phyloP scores from a whole-genome alignment of 768 basidiomycete species.

The Chalciporus chontae region DNA sequence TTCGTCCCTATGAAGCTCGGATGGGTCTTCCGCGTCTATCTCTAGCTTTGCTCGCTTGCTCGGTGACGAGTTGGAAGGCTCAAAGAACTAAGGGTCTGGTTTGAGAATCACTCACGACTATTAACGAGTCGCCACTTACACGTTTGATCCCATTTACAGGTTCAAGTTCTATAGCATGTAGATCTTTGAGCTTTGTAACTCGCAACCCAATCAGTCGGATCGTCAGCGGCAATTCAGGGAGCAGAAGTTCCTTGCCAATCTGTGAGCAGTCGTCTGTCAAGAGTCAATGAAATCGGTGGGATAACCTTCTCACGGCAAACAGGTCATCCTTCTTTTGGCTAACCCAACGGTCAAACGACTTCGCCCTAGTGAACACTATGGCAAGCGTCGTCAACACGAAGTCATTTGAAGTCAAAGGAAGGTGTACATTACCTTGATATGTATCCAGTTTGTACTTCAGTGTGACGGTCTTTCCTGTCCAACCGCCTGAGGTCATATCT shows the following conservation, averaged over 20 bases:
- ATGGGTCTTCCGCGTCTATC: constrained; percentile 4
- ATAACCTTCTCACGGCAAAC: constrained; percentile 51
- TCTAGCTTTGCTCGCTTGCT: constrained; percentile 41
- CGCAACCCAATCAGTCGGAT: constrained; percentile 86
- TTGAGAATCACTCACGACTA: neutral
- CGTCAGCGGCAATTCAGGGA: constrained; percentile 74
- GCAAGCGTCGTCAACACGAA: constrained; percentile 7
- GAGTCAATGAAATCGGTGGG: neutral
- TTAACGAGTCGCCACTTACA: constrained; percentile 37
- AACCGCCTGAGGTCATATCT: constrained; percentile 77
- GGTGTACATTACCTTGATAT: constrained; percentile 58
- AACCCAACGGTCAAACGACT: constrained; percentile 76
- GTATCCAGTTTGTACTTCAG: constrained; percentile 92
- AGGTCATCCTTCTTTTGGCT: constrained; percentile 72
- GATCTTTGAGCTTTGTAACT: constrained; percentile 85
- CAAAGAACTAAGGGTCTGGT: constrained; percentile 51
- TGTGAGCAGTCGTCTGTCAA: constrained; percentile 28
- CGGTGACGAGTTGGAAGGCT: constrained; percentile 33
- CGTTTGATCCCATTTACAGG: constrained; percentile 63
- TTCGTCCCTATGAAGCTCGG: constrained; percentile 24
- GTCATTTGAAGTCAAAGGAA: neutral
- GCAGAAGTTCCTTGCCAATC: constrained; percentile 79
- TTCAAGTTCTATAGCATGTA: constrained; percentile 44
- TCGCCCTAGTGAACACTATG: constrained; percentile 77
- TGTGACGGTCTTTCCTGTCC: constrained; percentile 85